Conservation (phyloP, 1,284 basidiomycete genomes). For the Cryptococcus sp. region DNA sequence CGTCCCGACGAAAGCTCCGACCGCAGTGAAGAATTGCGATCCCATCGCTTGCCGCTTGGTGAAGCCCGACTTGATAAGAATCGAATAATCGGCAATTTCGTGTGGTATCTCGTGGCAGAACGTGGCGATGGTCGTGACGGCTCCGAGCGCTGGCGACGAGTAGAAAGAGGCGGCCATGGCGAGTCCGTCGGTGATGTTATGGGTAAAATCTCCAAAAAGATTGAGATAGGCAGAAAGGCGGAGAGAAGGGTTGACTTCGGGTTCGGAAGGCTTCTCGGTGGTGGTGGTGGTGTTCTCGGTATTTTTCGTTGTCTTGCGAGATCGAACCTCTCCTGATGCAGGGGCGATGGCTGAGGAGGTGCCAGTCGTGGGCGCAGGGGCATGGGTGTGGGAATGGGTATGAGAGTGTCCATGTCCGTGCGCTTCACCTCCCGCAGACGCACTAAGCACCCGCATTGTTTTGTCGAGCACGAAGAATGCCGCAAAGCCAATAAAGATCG, state of each 20-base stretch:
- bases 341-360: constrained; percentile 9
- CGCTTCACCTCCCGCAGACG: constrained; percentile 36
- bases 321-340: constrained; percentile 17
- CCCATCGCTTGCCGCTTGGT: constrained; percentile 84
- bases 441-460: constrained; percentile 65
- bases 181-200: constrained; percentile 70
- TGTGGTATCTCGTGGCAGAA: constrained; percentile 89
- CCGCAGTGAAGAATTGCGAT: constrained; percentile 79
- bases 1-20: constrained; percentile 82
- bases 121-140: constrained; percentile 82
- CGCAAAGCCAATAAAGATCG: constrained; percentile 76
- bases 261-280: constrained; percentile 16
- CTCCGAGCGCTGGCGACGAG: constrained; percentile 77
- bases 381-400: constrained; percentile 54
- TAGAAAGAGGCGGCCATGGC: constrained; percentile 84
- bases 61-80: constrained; percentile 79
- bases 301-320: constrained; percentile 31
- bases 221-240: constrained; percentile 83
- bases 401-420: constrained; percentile 51
- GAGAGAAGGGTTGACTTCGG: constrained; percentile 49
- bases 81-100: constrained; percentile 87
- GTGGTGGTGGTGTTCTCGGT: constrained; percentile 12
- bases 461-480: constrained; percentile 88
- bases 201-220: constrained; percentile 76
- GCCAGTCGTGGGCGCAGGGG: constrained; percentile 50